phyloP scores from a whole-genome alignment of 164 flowering plant species.

The Echeveria elegans region DNA sequence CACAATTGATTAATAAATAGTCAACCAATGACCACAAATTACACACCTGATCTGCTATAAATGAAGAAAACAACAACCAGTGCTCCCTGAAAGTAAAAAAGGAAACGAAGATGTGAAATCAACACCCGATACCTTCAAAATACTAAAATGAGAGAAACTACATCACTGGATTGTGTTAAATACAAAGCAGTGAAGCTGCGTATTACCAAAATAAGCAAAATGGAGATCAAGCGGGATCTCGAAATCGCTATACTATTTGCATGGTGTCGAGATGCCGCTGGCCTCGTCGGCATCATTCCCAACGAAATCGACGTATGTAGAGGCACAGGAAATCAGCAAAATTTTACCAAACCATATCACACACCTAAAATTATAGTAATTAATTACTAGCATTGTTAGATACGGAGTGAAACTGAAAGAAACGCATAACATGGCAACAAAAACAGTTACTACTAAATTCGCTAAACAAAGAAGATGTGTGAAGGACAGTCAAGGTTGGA shows the following conservation, averaged over 20 bases:
- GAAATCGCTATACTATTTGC: neutral
- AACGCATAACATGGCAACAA: no score
- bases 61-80: conserved; percentile 3
- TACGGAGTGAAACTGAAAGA: no score
- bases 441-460: no score
- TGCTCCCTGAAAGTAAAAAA: conserved; percentile 8
- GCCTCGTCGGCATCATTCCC: neutral
- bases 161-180: neutral
- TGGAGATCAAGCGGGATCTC: neutral
- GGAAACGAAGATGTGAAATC: neutral
- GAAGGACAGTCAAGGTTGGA: neutral
- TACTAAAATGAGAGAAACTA: no score
- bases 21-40: neutral
- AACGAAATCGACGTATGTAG: neutral
- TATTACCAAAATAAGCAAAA: neutral
- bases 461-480: no score
- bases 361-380: no score
- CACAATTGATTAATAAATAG: neutral
- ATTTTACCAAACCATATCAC: no score
- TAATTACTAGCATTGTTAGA: no score
- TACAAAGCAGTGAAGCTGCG: neutral
- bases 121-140: neutral
- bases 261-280: neutral
- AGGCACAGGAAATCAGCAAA: neutral
- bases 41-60: conserved; percentile 7